Base-by-base conservation (phyloP, 2,329 filamentous ascomycete species). In the Boeremia exigua region DNA sequence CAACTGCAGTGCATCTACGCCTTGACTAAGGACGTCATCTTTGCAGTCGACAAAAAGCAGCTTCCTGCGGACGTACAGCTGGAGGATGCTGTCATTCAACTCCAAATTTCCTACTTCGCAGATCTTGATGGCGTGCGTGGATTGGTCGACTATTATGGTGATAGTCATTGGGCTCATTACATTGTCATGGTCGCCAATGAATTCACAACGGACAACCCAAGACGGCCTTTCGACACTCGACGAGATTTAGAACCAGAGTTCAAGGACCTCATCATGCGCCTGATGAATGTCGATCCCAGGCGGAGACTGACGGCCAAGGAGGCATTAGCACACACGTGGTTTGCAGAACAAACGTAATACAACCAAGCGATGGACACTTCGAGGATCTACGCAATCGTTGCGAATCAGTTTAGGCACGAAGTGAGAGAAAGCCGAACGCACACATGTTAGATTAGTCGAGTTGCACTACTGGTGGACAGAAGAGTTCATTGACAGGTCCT, bases 31-130 rank as follows among this genome's bases (percentile, higher is more conserved):
- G 12, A 38, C 5, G n/a, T 47, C 0, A 4, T 47, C 3, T 15
- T 38, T 8, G 33, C 23, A 17, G 30, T 47, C 23, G 33, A 30
- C 12, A 14, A 28, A 10, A 12, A 37, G 19, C 2, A 36, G 14
- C 23, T 46, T 1, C 30, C 17, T 17, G 32, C 36, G 17, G 32
- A 12, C 2, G 8, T 14, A 12, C 2, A 8, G 28, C 19, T 36
- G 0, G 23, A 34, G 10, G 32, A 27, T 29, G 19, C 23, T 6
- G 23, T 46, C 2, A 63, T 82, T 34, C 74, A 78, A 58, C 76
- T 77, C 19, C 80, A 81, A 58, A 73, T 82, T 12, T 82, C 79
- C 3, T 79, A 78, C 60, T 82, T 82, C 64, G 75, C 74, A 37
- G 75, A 82, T 58, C 67, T 70, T 66, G 66, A 79, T 4, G 73